Evolutionary conservation across 345 rosid genomes (phyloP).

Genomic region (Ricinus communis): DNA sequence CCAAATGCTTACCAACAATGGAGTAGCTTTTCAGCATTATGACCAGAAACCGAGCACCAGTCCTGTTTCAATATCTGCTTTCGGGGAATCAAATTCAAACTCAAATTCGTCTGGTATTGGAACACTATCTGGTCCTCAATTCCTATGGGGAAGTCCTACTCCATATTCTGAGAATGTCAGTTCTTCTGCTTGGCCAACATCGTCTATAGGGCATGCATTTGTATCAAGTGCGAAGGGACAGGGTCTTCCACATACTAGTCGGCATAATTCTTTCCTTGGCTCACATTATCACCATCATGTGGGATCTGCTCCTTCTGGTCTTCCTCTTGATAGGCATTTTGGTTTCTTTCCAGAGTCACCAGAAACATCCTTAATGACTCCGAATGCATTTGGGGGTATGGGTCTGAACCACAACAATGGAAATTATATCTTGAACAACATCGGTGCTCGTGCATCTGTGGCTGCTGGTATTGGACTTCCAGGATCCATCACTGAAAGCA

Average conservation of each 20-base stretch:
- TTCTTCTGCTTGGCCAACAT: slow-evolving; percentile 64
- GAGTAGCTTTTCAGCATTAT: slow-evolving; percentile 42
- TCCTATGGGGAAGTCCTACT: slow-evolving; percentile 90
- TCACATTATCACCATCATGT: slow-evolving; percentile 59
- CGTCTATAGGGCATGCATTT: slow-evolving; percentile 58
- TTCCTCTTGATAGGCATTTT: slow-evolving; percentile 73
- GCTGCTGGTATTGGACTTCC: slow-evolving; percentile 51
- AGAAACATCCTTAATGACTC: slow-evolving; percentile 61
- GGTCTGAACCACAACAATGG: slow-evolving; percentile 45
- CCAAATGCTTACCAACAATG: slow-evolving; percentile 39
- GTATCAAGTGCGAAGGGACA: slow-evolving; percentile 47
- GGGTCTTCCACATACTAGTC: slow-evolving; percentile 47
- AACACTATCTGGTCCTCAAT: slow-evolving; percentile 74
- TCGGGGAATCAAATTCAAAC: slow-evolving; percentile 39
- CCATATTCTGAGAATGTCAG: slow-evolving; percentile 52
- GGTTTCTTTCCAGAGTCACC: slow-evolving; percentile 79
- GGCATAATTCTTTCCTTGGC: slow-evolving; percentile 47
- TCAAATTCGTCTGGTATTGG: slow-evolving; percentile 48
- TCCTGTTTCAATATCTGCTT: slow-evolving; percentile 40
- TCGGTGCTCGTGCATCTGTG: slow-evolving; percentile 43
- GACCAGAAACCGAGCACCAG: slow-evolving; percentile 53
- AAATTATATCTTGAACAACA: slow-evolving; percentile 41
- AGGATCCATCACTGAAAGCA: slow-evolving; percentile 48
- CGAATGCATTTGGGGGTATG: slow-evolving; percentile 50
- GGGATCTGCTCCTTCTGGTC: slow-evolving; percentile 92